These are phyloP conservation scores for Paecilomyces sp. DNA, from an alignment of 2,329 filamentous ascomycete genomes.

Conservation along the genomic window DNA sequence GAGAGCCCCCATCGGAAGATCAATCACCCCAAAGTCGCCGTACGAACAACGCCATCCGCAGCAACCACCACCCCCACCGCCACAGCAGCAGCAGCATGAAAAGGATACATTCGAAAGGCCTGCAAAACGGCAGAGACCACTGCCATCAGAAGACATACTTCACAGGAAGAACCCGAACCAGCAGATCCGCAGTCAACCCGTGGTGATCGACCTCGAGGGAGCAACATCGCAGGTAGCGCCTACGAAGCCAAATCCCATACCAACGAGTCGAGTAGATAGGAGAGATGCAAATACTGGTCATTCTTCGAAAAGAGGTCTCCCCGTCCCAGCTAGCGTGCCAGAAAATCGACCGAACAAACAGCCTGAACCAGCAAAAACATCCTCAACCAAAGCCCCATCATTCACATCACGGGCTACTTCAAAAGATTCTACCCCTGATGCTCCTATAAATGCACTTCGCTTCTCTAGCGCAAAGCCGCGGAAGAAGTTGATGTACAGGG, in stretches of 20 bases:
- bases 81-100: constrained; percentile 2
- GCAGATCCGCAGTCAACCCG: constrained; percentile 2
- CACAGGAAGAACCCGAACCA: constrained; percentile 3
- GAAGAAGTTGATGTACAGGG: constrained; percentile 38
- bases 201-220: constrained; percentile 3
- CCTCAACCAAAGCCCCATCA: background rate
- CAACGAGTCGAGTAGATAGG: background rate
- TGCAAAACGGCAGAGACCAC: constrained; percentile 25
- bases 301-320: background rate
- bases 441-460: constrained; percentile 20
- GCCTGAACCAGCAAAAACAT: background rate
- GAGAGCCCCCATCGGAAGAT: constrained; percentile 57
- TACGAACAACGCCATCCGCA: constrained; percentile 45
- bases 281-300: background rate
- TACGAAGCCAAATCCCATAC: background rate
- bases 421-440: background rate
- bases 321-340: background rate
- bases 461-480: constrained; percentile 29
- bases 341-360: background rate
- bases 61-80: constrained; percentile 1
- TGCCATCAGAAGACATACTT: constrained; percentile 9
- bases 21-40: constrained; percentile 55
- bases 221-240: background rate
- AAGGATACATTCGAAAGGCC: constrained; percentile 15
- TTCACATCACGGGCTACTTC: constrained; percentile 3